Conservation (phyloP, 441 rosid genomes). For the Euphorbia corollata region DNA sequence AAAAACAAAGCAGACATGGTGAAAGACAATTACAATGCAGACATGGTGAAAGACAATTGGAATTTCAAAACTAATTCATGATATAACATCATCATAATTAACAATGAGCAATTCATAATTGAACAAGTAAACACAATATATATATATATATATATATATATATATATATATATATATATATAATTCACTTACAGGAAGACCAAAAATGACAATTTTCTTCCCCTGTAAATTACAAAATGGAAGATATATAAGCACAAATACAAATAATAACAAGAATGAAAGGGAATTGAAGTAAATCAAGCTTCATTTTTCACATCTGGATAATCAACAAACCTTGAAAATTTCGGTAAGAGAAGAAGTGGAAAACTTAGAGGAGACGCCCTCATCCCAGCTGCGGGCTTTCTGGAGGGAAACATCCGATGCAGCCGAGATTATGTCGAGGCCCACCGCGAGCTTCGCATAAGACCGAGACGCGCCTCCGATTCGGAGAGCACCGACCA, state of each 20-base stretch:
- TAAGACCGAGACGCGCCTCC: conserved; percentile 38
- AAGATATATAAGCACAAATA: conserved; percentile 2
- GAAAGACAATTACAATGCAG: too few species aligned
- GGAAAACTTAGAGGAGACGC: conserved; percentile 69
- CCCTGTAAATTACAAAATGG: conserved; percentile 43
- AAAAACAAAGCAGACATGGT: too few species aligned
- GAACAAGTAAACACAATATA: background rate
- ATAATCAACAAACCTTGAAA: conserved; percentile 46
- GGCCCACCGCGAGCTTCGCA: conserved; percentile 58
- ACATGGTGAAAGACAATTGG: too few species aligned
- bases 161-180: too few species aligned
- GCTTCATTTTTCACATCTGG: background rate
- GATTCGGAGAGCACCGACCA: conserved; percentile 24
- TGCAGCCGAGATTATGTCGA: conserved; percentile 61
- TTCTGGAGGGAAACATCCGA: conserved; percentile 73
- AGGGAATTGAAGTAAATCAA: background rate
- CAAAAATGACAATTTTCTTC: conserved; percentile 90
- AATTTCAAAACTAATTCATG: too few species aligned
- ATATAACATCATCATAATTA: too few species aligned
- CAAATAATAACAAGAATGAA: background rate
- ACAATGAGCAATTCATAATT: too few species aligned
- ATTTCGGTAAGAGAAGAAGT: conserved; percentile 60
- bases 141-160: too few species aligned
- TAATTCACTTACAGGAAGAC: conserved; percentile 64
- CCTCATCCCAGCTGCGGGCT: conserved; percentile 86